Conservation (phyloP, 2,329 filamentous ascomycete genomes). For the Pseudophaeomoniella oleicola region DNA sequence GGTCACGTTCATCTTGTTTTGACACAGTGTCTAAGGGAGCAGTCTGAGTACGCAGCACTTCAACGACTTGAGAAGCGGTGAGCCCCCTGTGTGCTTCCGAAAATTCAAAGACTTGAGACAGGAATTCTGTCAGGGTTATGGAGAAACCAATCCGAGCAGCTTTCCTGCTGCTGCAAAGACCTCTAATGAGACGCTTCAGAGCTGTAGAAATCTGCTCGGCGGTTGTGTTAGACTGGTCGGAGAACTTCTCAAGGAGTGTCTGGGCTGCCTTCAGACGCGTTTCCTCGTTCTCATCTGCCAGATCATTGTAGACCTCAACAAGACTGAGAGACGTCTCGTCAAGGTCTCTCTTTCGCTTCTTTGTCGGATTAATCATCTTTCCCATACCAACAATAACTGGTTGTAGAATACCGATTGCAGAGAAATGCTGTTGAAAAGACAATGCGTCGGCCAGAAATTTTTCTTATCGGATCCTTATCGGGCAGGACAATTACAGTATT, state of each 20-base stretch:
- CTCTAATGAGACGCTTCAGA: constrained; percentile 59
- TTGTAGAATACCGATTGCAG: background rate
- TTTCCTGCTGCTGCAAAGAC: constrained; percentile 79
- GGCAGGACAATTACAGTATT: too few species aligned
- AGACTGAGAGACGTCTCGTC: constrained; percentile 21
- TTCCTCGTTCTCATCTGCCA: constrained; percentile 30
- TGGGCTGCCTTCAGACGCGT: constrained; percentile 30
- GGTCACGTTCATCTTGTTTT: constrained; percentile 65
- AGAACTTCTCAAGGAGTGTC: constrained; percentile 27
- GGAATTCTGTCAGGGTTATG: constrained; percentile 68
- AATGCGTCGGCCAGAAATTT: background rate
- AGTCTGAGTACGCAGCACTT: constrained; percentile 37
- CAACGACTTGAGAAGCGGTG: constrained; percentile 29
- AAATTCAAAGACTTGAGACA: constrained; percentile 51
- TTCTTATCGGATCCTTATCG: background rate
- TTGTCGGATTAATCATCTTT: constrained; percentile 6
- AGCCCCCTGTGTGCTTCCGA: constrained; percentile 17
- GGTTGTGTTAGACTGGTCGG: constrained; percentile 21
- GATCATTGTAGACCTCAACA: constrained; percentile 33
- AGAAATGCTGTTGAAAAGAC: constrained; percentile 1
- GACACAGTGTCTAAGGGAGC: constrained; percentile 35
- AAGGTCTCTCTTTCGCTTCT: constrained; percentile 11
- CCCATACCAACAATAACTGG: constrained; percentile 1
- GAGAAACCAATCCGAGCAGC: constrained; percentile 81
- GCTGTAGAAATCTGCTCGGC: constrained; percentile 26